These are phyloP conservation scores for Phytophthora fragariae DNA, from an alignment of 352 stramenopile species.

Conservation along the genomic window DNA sequence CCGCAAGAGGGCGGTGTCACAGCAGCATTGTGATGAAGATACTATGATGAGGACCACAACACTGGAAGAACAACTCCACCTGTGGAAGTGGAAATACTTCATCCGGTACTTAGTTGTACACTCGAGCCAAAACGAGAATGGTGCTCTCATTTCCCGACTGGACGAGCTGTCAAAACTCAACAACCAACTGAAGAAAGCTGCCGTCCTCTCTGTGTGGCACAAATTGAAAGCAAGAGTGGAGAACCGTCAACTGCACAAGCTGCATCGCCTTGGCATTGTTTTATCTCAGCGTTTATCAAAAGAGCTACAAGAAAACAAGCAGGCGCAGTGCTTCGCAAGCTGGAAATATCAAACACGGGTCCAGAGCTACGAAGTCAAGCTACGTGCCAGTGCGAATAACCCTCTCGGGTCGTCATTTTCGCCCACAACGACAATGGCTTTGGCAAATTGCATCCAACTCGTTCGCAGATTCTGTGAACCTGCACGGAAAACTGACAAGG, in stretches of 20 bases:
- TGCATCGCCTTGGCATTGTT: slow-evolving; percentile 16
- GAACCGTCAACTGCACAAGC: slow-evolving; percentile 22
- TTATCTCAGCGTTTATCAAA: slow-evolving; percentile 20
- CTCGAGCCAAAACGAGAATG: slow-evolving; percentile 12
- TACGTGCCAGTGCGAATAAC: slow-evolving; percentile 17
- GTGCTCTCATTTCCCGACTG: slow-evolving; percentile 11
- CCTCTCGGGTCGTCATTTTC: slow-evolving; percentile 24
- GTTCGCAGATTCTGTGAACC: slow-evolving; percentile 54
- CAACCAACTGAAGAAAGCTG: slow-evolving; percentile 27
- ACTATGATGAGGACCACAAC: not conserved
- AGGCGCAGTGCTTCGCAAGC: slow-evolving; percentile 22
- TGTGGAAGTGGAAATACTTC: slow-evolving; percentile 48
- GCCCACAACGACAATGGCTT: slow-evolving; percentile 41
- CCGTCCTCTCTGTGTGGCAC: slow-evolving; percentile 24
- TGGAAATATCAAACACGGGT: slow-evolving; percentile 28
- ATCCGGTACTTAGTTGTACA: slow-evolving; percentile 27
- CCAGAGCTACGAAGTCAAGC: slow-evolving; percentile 16
- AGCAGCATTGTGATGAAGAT: slow-evolving; percentile 2
- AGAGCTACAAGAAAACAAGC: slow-evolving; percentile 21
- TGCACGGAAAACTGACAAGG: slow-evolving; percentile 22
- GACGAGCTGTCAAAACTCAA: slow-evolving; percentile 9
- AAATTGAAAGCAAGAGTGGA: slow-evolving; percentile 26
- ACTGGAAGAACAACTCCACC: slow-evolving; percentile 19
- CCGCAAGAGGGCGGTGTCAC: not conserved
- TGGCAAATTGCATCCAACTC: slow-evolving; percentile 57